Evolutionary conservation across 345 rosid species (phyloP).

Genomic region (Moricandia moricandioides): DNA sequence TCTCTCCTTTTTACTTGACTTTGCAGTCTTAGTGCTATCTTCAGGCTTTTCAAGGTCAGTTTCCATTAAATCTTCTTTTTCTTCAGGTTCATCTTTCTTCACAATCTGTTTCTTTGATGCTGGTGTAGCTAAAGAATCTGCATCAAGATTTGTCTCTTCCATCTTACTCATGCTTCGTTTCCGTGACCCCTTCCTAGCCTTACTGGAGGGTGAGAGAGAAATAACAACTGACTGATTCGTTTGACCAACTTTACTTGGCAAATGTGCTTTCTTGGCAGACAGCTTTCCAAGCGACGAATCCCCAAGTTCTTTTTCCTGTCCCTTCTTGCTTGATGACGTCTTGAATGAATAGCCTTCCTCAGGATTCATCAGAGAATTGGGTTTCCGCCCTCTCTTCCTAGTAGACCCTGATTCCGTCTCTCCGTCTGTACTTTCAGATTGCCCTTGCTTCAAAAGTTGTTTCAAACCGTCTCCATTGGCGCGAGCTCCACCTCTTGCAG

Average conservation of each 20-base stretch:
- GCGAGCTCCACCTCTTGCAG: constrained; percentile 1
- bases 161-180: constrained; percentile 41
- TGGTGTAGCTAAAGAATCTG: constrained; percentile 28
- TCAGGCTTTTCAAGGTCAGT: constrained; percentile 26
- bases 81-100: constrained; percentile 30
- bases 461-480: constrained; percentile 13
- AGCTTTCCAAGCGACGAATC: constrained; percentile 27
- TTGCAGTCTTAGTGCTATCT: constrained; percentile 28
- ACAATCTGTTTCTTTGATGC: constrained; percentile 17
- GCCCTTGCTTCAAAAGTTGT: constrained; percentile 31
- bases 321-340: constrained; percentile 33
- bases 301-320: background rate
- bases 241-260: constrained; percentile 28
- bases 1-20: constrained; percentile 27
- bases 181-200: constrained; percentile 23
- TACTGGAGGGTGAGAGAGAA: constrained; percentile 26
- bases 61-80: constrained; percentile 26
- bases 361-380: constrained; percentile 64
- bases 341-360: constrained; percentile 56
- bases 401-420: constrained; percentile 31
- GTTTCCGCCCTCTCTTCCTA: constrained; percentile 63
- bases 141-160: constrained; percentile 30
- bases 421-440: constrained; percentile 39
- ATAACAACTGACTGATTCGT: constrained; percentile 34
- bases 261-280: constrained; percentile 39